Conservation (phyloP, 768 basidiomycete genomes). For the Pluteus cervinus region DNA sequence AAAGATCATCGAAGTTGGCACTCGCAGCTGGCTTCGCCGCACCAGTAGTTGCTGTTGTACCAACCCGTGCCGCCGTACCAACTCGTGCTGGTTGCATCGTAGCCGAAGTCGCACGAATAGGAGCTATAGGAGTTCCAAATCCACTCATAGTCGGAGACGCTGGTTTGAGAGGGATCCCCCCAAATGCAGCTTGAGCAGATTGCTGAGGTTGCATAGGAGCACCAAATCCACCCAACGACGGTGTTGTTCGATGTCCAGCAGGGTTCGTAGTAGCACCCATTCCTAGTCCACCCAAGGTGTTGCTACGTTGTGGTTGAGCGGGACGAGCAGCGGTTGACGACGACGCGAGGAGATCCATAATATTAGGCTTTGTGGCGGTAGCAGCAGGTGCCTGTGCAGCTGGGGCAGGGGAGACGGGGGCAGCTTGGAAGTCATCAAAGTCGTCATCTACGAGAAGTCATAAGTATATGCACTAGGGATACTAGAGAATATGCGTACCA, state of each 20-base stretch:
- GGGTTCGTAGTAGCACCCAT: too few relatives aligned
- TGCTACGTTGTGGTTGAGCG: slow-evolving; percentile 21
- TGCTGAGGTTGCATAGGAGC: too few relatives aligned
- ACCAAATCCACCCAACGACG: too few relatives aligned
- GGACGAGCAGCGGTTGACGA: slow-evolving; percentile 21
- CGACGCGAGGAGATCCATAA: slow-evolving; percentile 45
- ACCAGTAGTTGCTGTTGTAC: slow-evolving; percentile 19
- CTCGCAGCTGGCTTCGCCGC: slow-evolving; percentile 30
- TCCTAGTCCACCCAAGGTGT: too few relatives aligned
- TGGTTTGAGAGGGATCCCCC: too few relatives aligned
- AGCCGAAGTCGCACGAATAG: slow-evolving; percentile 3
- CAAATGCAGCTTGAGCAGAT: too few relatives aligned
- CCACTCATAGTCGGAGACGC: too few relatives aligned
- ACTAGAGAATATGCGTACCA: slow-evolving; percentile 23
- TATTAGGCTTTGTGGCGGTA: slow-evolving; percentile 29
- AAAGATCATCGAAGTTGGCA: slow-evolving; percentile 80
- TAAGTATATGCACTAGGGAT: slow-evolving; percentile 6
- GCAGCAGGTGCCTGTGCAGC: slow-evolving; percentile 27
- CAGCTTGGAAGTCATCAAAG: slow-evolving; percentile 81
- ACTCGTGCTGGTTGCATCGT: slow-evolving; percentile 1
- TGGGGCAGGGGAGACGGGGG: slow-evolving; percentile 40
- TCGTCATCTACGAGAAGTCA: slow-evolving; percentile 58
- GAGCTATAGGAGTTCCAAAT: background rate
- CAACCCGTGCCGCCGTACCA: slow-evolving; percentile 9
- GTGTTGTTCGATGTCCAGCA: too few relatives aligned